Percentiles rank a stretch among this genome's conserved stretches.
Evolutionary conservation across 495 filamentous ascomycete genomes (phyloP).

Genomic region (Penicillium cataractarum): DNA sequence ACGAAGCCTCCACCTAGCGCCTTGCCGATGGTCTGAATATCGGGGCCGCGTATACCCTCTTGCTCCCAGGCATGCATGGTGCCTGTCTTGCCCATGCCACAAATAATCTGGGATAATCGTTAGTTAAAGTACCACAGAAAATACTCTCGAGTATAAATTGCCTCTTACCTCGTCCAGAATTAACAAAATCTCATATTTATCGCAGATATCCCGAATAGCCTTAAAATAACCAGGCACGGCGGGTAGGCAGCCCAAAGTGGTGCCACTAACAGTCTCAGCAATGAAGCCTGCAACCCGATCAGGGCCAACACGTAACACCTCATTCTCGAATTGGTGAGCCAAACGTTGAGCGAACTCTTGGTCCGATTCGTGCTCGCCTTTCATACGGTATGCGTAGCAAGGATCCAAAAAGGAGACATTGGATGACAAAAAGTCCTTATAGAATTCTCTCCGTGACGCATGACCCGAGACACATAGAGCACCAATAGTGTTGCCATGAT

Average conservation of each 20-base stretch:
- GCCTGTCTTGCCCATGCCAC: conserved; percentile 43
- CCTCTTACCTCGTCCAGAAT: conserved; percentile 46
- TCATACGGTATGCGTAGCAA: conserved; percentile 45
- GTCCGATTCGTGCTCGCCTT: conserved; percentile 32
- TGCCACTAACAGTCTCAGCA: conserved; percentile 63
- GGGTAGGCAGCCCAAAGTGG: conserved; percentile 46
- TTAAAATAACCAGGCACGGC: conserved; percentile 43
- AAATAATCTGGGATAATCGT: conserved; percentile 18
- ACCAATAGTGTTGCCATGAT: conserved; percentile 70
- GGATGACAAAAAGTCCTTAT: conserved; percentile 34
- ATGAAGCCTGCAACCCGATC: conserved; percentile 67
- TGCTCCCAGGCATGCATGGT: conserved; percentile 46
- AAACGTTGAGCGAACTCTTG: neutral
- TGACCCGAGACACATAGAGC: conserved; percentile 48
- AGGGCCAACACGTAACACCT: conserved; percentile 63
- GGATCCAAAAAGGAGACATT: conserved; percentile 40
- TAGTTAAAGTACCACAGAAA: too few relatives aligned
- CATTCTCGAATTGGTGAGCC: conserved; percentile 58
- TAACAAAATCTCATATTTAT: conserved; percentile 44
- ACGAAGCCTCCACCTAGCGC: conserved; percentile 45
- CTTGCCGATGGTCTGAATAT: conserved; percentile 48
- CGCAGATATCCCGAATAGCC: conserved; percentile 41
- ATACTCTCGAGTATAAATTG: too few relatives aligned
- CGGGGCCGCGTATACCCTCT: conserved; percentile 36
- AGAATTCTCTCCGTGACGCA: conserved; percentile 32